Evolutionary conservation across 768 basidiomycete species (phyloP), one percentile per base, ranked within the genome.

Genomic region (Lactarius evosmus): DNA sequence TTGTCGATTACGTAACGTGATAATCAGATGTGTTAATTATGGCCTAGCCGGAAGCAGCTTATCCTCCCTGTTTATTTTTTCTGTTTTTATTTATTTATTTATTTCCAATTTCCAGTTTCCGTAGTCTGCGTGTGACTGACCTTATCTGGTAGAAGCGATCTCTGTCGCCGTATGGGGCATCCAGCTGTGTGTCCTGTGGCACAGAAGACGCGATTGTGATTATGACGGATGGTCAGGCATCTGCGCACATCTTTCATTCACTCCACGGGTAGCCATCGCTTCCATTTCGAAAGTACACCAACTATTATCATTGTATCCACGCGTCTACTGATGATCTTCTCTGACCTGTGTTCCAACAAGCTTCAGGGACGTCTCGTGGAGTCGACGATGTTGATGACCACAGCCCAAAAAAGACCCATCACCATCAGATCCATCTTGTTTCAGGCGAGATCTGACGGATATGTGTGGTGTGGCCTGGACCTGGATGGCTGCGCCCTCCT

Each of bases 141-240:
- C 56, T 19, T 41, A 51, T 57, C 61, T 62, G 33, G 40, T 32
- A 44, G 44, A 50, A 27, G 40, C 56, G 56, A 63, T 63, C 62
- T 57, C 30, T 63, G n/a, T 9, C 4, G 8, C 22, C n/a, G 22
- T 22, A 61, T 33, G 55, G 61, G 41, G 54, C 27, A 51, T 7
- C 34, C 56, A 58, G 25, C 22, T 6, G 22, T 7, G 38, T 9
- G 32, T 51, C 27, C 34, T 27, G 46, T 49, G 46, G 46, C 25
- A 25, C 22, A 41, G 5, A 16, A 44, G 33, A 27, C 17, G 25
- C 27, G 33, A 46, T 49, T 36, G 53, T 34, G 17, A 34, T 49
- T 49, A 33, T 33, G 25, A 7, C 44, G 27, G 29, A 22, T 49
- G 46, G 46, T 49, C 22, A 25, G 46, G 25, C 46, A n/a, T 29